Evolutionary conservation across 768 basidiomycete genomes (phyloP).

Genomic region (Kwoniella dendrophila): DNA sequence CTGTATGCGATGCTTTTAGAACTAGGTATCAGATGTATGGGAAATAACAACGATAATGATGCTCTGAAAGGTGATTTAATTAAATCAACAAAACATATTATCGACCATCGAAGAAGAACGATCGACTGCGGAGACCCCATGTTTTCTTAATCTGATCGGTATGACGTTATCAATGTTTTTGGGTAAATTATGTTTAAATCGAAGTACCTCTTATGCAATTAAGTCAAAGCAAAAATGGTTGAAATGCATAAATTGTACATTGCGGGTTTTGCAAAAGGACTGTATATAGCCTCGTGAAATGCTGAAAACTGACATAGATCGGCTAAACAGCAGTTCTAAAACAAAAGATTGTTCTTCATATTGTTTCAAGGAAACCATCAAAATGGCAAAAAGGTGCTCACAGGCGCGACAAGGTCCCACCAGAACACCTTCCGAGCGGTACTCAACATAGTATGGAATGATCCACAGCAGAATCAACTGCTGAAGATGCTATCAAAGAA

Average conservation of each 20-base stretch:
- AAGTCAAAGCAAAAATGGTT: no score
- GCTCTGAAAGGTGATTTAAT: neutral
- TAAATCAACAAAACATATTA: neutral
- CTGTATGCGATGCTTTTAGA: no score
- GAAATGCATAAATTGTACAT: no score
- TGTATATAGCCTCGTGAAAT: no score
- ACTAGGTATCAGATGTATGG: neutral
- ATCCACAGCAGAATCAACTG: neutral
- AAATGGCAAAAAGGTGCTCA: neutral
- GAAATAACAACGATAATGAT: neutral
- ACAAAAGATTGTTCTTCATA: no score
- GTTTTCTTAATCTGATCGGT: neutral
- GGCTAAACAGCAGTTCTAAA: no score
- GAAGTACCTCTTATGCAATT: no score
- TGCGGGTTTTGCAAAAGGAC: no score
- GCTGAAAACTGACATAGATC: no score
- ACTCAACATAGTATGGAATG: no score
- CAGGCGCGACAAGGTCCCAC: neutral
- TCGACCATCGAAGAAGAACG: neutral
- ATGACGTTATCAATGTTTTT: slow-evolving; percentile 7
- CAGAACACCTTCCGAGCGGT: neutral
- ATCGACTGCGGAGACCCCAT: slow-evolving; percentile 10
- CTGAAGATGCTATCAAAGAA: neutral
- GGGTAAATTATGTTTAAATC: no score
- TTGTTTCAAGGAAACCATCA: neutral